Base-by-base conservation (phyloP, 139 green algal species). In the Eudorina sp. region DNA sequence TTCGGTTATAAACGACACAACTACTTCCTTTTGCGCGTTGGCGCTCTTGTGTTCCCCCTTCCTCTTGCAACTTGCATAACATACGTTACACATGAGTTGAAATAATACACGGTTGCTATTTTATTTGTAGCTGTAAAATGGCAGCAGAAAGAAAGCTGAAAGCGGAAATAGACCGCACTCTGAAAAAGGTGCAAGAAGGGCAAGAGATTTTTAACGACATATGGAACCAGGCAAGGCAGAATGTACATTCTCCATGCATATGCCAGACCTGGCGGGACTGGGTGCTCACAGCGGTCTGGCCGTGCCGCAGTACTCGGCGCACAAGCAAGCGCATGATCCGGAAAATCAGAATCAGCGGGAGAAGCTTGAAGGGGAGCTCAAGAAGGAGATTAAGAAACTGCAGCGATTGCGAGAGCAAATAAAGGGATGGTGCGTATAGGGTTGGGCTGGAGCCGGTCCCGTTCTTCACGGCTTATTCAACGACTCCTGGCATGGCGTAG, bases 301-400 rank as follows among this genome's bases (percentile, higher is more conserved):
- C 70, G 31, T 55, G 70, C 40, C 82, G 53, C 69, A 89, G 81
- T 87, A 87, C 45, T 43, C 64, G 62, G 81, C 81, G 34, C 81
- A 87, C 68, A 81, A 38, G 55, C 95, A 99, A 96, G 94, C 99
- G 43, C 95, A 99, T 69, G 96, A 97, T 53, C 96, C 94, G 11
- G 98, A 99, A 31, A 98, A 97, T 84, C 74, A 84, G 36, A 98
- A 97, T 82, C 95, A 98, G 83, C 97, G 97, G 81, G 98, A 99
- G 77, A 99, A 99, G 93, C 96, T 98, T 60, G 98, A 99, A 85
- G 95, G 93, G 23, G 98, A 99, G 69, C 89, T 99, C 34, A 99
- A 99, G 93, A 99, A 99, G 84, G 97, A 99, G 91, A 99, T 99
- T 34, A 99, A 99, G 92, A 99, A 99, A 93, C 95, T 99, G 43